These are phyloP conservation scores for Leccinum imitatum DNA, from an alignment of 768 basidiomycete species.

Conservation along the genomic window DNA sequence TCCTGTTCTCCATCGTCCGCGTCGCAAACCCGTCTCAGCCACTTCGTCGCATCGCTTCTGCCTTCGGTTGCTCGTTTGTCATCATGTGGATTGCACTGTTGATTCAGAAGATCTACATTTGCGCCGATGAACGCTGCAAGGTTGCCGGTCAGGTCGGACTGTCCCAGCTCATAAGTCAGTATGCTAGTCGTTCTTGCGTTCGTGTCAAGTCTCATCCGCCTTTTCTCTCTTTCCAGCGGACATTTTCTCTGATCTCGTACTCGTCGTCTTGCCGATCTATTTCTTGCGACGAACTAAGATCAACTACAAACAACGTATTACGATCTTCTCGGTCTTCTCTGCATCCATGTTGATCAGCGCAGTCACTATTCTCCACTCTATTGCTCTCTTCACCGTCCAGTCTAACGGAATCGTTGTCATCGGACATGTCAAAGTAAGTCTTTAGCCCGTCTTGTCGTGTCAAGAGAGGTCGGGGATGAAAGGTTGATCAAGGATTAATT, in stretches of 20 bases:
- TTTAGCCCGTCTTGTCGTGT: not conserved
- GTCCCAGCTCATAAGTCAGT: constrained; percentile 25
- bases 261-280: constrained; percentile 21
- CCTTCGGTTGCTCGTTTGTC: constrained; percentile 16
- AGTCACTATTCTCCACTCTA: constrained; percentile 20
- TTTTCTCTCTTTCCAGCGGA: constrained; percentile 15
- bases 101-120: constrained; percentile 15
- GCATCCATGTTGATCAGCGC: constrained; percentile 20
- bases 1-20: constrained; percentile 25
- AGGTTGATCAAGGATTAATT: not conserved
- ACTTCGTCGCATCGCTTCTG: constrained; percentile 3
- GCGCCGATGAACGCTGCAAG: constrained; percentile 1
- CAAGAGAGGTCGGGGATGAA: not conserved
- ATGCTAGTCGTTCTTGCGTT: not conserved
- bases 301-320: constrained; percentile 11
- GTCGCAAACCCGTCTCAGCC: constrained; percentile 12
- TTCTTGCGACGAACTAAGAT: constrained; percentile 11
- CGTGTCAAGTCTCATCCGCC: not conserved
- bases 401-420: constrained; percentile 15
- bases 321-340: constrained; percentile 21
- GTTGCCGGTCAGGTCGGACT: constrained; percentile 10
- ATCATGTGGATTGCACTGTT: constrained; percentile 27
- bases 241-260: constrained; percentile 15
- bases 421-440: constrained; percentile 25
- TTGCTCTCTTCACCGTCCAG: not conserved